A percentile compares a stretch with the other conserved stretches of the same genome.
phyloP scores from a whole-genome alignment of 768 basidiomycete genomes.

The Pisolithus marmoratus region DNA sequence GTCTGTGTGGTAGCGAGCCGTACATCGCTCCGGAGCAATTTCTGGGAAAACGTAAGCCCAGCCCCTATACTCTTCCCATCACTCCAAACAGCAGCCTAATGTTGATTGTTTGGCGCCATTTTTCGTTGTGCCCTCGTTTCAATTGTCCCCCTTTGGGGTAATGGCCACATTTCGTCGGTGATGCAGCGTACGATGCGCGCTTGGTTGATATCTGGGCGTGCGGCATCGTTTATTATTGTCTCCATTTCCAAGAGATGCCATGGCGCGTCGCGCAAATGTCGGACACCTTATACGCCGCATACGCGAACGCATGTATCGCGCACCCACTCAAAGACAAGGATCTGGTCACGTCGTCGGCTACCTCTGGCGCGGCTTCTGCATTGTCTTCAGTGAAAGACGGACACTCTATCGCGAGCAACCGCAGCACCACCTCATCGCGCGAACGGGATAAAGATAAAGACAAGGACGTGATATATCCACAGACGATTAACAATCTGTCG shows the following conservation, averaged over 20 bases:
- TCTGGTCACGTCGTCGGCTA: too few species aligned
- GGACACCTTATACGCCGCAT: conserved; percentile 78
- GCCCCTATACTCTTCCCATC: conserved; percentile 13
- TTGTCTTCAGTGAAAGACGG: conserved; percentile 1
- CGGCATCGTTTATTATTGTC: conserved; percentile 96
- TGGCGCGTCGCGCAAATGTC: conserved; percentile 90
- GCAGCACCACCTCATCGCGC: not conserved
- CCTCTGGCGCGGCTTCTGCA: too few species aligned
- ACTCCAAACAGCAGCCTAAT: conserved; percentile 36
- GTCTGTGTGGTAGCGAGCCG: conserved; percentile 94
- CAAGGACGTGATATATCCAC: conserved; percentile 32
- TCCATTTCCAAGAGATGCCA: conserved; percentile 95
- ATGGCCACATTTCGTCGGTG: too few species aligned
- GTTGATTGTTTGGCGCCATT: conserved; percentile 12
- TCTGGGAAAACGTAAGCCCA: conserved; percentile 84
- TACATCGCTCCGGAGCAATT: conserved; percentile 99
- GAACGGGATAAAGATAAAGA: conserved; percentile 23
- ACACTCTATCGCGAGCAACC: too few species aligned
- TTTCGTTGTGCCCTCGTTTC: too few species aligned
- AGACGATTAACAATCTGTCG: conserved; percentile 83
- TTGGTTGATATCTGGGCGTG: conserved; percentile 98
- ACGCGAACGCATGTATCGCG: conserved; percentile 40
- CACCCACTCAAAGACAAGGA: conserved; percentile 13
- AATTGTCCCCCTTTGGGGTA: too few species aligned
- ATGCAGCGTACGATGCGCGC: conserved; percentile 89